Conservation (phyloP, 2,329 filamentous ascomycete species). For the Claviceps arundinis region DNA sequence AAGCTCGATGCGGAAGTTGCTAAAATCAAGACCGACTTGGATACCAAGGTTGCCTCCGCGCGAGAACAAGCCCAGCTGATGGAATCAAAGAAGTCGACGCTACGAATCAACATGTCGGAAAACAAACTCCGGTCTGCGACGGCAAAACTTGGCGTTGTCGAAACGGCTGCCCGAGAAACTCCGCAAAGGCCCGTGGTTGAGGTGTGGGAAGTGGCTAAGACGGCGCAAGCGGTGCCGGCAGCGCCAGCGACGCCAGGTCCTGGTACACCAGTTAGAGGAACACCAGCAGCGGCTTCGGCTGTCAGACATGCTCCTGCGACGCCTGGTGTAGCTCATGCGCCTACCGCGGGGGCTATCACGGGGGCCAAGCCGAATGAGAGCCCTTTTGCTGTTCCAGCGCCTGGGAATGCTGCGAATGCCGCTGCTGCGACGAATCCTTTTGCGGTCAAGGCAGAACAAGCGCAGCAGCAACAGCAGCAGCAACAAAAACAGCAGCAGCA, state of each 20-base stretch:
- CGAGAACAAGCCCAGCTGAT: conserved; percentile 55
- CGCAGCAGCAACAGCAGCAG: conserved; percentile 1
- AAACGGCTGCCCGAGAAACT: conserved; percentile 72
- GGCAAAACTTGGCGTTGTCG: conserved; percentile 66
- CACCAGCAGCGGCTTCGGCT: conserved; percentile 5
- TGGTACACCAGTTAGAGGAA: conserved; percentile 7
- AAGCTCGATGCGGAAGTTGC: conserved; percentile 54
- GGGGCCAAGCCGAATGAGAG: neutral
- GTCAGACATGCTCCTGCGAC: conserved; percentile 10
- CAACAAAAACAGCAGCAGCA: neutral
- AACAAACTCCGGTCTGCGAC: conserved; percentile 49
- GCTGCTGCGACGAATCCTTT: conserved; percentile 4
- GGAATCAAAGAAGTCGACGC: conserved; percentile 58
- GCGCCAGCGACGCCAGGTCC: conserved; percentile 7
- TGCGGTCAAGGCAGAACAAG: conserved; percentile 4
- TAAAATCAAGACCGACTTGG: conserved; percentile 42
- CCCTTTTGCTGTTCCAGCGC: neutral
- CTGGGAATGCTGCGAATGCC: neutral
- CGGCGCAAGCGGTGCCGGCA: conserved; percentile 16
- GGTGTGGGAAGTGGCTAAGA: conserved; percentile 74
- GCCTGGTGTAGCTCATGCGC: neutral
- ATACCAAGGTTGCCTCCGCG: conserved; percentile 39
- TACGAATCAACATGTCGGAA: conserved; percentile 69
- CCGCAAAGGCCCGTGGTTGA: conserved; percentile 72
- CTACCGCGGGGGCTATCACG: conserved; percentile 2